Conservation (phyloP, 495 filamentous ascomycete species). For the Thermochaetoides thermophila region DNA sequence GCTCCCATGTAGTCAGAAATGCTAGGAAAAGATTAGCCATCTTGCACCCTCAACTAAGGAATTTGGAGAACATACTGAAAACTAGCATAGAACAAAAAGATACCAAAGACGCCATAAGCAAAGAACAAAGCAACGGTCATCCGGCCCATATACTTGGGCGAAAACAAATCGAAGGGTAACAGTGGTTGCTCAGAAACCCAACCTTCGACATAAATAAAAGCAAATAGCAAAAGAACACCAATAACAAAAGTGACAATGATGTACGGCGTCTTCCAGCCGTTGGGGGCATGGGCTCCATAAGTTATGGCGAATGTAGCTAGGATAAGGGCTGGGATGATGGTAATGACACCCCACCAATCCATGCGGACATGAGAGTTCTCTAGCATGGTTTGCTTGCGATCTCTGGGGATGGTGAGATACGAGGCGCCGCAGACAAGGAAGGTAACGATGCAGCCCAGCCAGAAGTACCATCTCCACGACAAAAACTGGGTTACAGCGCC, state of each 20-base stretch:
- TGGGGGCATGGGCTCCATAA: slow-evolving; percentile 51
- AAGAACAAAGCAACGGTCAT: slow-evolving; percentile 54
- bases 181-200: slow-evolving; percentile 61
- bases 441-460: slow-evolving; percentile 44
- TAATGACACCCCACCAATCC: slow-evolving; percentile 43
- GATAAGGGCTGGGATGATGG: slow-evolving; percentile 51
- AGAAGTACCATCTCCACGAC: slow-evolving; percentile 71
- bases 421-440: slow-evolving; percentile 35
- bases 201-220: slow-evolving; percentile 58
- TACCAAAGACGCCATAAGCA: slow-evolving; percentile 60
- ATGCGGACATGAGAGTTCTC: slow-evolving; percentile 27
- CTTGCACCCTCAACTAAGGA: no score
- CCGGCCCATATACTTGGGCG: slow-evolving; percentile 55
- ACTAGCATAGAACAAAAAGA: slow-evolving; percentile 65
- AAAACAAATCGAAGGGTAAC: slow-evolving; percentile 60
- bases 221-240: slow-evolving; percentile 40
- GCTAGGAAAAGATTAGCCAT: slow-evolving; percentile 22
- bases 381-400: slow-evolving; percentile 32
- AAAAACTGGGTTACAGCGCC: slow-evolving; percentile 51
- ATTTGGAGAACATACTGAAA: slow-evolving; percentile 59
- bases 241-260: slow-evolving; percentile 46
- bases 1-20: slow-evolving; percentile 51
- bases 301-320: slow-evolving; percentile 70
- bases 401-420: slow-evolving; percentile 50
- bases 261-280: slow-evolving; percentile 62